Conservation (phyloP, 129 eudicot species). For the Scalesia atractyloides region DNA sequence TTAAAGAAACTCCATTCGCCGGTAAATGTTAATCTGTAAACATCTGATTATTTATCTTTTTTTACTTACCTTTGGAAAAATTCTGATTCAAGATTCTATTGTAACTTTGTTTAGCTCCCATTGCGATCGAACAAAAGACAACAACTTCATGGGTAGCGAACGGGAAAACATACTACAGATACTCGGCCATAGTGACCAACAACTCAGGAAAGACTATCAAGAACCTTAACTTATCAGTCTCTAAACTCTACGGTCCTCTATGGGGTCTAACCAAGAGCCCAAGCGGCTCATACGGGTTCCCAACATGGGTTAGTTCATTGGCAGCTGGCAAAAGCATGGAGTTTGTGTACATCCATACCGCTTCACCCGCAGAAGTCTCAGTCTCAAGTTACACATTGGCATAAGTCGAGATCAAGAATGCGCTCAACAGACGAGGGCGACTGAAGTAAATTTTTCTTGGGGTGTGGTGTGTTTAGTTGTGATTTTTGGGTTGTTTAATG, state of each 20-base stretch:
- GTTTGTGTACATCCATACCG: conserved; percentile 77
- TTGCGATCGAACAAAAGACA: conserved; percentile 62
- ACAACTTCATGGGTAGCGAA: conserved; percentile 68
- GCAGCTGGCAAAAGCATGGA: conserved; percentile 86
- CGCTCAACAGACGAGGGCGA: neutral
- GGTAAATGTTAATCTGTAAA: conserved; percentile 43
- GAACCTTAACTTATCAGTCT: conserved; percentile 64
- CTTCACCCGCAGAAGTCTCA: conserved; percentile 70
- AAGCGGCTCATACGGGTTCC: conserved; percentile 71
- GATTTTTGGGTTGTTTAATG: conserved; percentile 35
- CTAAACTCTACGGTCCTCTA: conserved; percentile 83
- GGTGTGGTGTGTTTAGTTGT: conserved; percentile 25
- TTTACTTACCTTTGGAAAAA: neutral
- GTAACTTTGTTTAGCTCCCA: conserved; percentile 33
- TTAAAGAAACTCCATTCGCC: conserved; percentile 41
- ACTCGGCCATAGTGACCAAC: conserved; percentile 72
- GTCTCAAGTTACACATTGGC: conserved; percentile 69
- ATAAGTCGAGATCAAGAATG: conserved; percentile 29
- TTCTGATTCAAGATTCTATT: neutral
- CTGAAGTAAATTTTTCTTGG: conserved; percentile 19
- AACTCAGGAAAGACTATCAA: conserved; percentile 68
- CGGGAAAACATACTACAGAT: conserved; percentile 89
- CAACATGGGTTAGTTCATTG: conserved; percentile 73
- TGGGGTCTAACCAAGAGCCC: conserved; percentile 81
- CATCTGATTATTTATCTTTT: too few relatives aligned